A percentile compares a stretch with the other conserved stretches of the same genome.
Conservation (phyloP, 1,284 basidiomycete genomes). For the Termitomyces sp. region DNA sequence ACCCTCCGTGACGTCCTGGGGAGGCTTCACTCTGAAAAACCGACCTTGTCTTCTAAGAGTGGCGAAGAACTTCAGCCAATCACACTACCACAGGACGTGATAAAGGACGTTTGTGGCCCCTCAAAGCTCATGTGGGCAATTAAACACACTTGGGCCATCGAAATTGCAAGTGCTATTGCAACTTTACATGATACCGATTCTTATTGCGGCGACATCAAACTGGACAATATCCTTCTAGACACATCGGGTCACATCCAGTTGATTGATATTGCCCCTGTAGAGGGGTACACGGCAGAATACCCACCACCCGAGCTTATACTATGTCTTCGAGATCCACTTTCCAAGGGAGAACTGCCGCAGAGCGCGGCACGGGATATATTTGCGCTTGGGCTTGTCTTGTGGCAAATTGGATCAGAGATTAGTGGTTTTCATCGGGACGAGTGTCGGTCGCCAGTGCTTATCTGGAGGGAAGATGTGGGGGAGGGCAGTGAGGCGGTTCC, state of each 20-base stretch:
- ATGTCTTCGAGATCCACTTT: too few species aligned
- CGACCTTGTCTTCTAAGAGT: background rate
- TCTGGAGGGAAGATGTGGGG: background rate
- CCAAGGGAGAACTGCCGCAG: background rate
- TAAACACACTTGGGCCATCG: conserved; percentile 1
- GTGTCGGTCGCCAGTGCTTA: background rate
- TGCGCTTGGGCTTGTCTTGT: conserved; percentile 1
- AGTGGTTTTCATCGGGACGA: background rate
- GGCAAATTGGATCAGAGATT: conserved; percentile 1
- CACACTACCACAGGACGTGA: too few species aligned
- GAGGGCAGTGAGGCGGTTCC: background rate
- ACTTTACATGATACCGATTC: background rate
- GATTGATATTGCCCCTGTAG: background rate
- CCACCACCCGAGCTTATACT: background rate
- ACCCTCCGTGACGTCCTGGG: background rate
- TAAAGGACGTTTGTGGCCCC: background rate
- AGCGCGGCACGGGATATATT: background rate
- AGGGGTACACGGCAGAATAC: background rate
- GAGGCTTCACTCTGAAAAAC: background rate
- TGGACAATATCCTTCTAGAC: background rate
- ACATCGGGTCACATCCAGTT: background rate
- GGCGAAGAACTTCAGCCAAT: too few species aligned
- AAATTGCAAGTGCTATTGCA: background rate
- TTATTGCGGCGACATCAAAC: background rate
- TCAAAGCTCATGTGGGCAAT: background rate